A percentile compares a stretch with the other conserved stretches of the same genome.
phyloP scores from a whole-genome alignment of 192 early-diverging fungal genomes.

The Chytriomyces sp. region DNA sequence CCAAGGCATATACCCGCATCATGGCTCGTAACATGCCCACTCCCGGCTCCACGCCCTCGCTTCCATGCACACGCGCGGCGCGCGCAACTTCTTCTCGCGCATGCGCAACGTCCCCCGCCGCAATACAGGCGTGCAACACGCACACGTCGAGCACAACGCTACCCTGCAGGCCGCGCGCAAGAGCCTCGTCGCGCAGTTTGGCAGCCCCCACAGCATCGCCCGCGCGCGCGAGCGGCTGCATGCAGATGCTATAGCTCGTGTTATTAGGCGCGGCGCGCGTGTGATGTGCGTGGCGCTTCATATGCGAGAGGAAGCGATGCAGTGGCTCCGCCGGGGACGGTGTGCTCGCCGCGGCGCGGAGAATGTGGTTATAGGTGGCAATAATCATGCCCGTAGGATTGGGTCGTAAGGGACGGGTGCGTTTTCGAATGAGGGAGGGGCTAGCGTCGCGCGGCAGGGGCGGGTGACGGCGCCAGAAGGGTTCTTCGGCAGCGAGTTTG shows the following conservation, averaged over 20 bases:
- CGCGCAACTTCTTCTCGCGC: not conserved
- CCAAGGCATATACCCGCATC: slow-evolving; percentile 16
- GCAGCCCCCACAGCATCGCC: not conserved
- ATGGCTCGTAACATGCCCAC: not conserved
- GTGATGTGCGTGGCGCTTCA: not conserved
- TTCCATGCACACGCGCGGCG: not conserved
- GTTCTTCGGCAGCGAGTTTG: slow-evolving; percentile 1
- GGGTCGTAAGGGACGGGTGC: not conserved
- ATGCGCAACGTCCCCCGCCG: not conserved
- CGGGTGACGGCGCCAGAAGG: slow-evolving; percentile 17
- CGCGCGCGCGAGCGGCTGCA: slow-evolving; percentile 1
- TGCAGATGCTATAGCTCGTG: not conserved
- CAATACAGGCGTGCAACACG: not conserved
- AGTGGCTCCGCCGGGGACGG: not conserved
- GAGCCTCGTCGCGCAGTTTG: not conserved
- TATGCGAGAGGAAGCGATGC: slow-evolving; percentile 1
- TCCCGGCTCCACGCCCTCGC: not conserved
- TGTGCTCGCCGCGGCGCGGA: not conserved
- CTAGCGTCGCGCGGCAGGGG: slow-evolving; percentile 12
- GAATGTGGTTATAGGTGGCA: slow-evolving; percentile 1
- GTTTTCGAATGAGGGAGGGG: slow-evolving; percentile 19
- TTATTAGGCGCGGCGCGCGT: not conserved
- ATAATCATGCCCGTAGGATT: not conserved
- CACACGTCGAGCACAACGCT: not conserved
- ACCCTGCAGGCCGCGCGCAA: not conserved